phyloP scores from a whole-genome alignment of 148 eudicot species.

The Chenopodium berlandieri region DNA sequence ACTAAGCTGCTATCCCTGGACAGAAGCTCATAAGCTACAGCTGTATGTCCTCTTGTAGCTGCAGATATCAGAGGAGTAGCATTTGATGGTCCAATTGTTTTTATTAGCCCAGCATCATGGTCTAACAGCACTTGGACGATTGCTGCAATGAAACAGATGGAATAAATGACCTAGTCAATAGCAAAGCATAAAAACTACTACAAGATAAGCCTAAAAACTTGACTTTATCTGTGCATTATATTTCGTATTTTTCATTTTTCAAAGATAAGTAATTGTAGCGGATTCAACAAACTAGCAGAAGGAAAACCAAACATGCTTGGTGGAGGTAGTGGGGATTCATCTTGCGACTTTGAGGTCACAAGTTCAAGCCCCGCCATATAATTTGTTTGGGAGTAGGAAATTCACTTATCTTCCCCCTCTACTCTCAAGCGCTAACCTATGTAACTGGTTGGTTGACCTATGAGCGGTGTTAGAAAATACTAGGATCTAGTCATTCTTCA shows the following conservation, averaged over 20 bases:
- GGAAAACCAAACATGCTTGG: background rate
- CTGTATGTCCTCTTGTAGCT: slow-evolving; percentile 69
- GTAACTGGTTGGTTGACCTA: too few relatives aligned
- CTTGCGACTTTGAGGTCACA: too few relatives aligned
- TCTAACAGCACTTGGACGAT: slow-evolving; percentile 72
- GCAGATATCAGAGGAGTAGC: slow-evolving; percentile 84
- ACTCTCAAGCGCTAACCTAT: too few relatives aligned
- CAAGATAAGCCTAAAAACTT: background rate
- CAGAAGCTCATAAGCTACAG: slow-evolving; percentile 64
- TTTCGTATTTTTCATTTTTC: background rate
- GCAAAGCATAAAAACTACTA: background rate
- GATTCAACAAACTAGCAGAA: background rate
- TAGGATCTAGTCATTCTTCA: background rate
- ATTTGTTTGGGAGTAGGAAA: too few relatives aligned
- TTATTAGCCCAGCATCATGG: slow-evolving; percentile 59
- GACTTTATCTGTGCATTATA: background rate
- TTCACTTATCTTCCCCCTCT: too few relatives aligned
- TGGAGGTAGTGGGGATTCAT: too few relatives aligned
- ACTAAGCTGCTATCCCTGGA: slow-evolving; percentile 68
- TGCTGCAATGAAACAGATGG: slow-evolving; percentile 41
- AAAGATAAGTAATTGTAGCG: background rate
- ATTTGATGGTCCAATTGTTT: slow-evolving; percentile 64
- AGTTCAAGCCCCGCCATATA: too few relatives aligned
- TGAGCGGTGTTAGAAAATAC: too few relatives aligned
- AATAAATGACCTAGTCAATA: slow-evolving; percentile 11